These are phyloP conservation scores for Geotrichum phurueaensis DNA, from an alignment of 1,139 yeast genomes.

Conservation along the genomic window DNA sequence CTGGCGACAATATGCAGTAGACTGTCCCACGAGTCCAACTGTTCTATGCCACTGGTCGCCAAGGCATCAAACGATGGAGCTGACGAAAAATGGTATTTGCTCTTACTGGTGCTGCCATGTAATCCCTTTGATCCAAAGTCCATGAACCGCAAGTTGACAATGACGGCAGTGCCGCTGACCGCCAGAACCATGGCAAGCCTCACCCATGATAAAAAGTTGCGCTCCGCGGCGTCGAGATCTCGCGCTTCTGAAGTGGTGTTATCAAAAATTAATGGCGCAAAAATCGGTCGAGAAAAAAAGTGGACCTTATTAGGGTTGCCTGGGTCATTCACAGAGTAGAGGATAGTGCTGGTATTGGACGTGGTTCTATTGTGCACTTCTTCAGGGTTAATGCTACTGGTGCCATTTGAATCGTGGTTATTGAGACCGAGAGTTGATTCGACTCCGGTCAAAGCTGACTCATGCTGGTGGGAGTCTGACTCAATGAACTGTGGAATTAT, in stretches of 20 bases:
- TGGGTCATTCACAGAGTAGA: not conserved
- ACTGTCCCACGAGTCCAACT: not conserved
- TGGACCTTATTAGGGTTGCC: not conserved
- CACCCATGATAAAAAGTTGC: constrained; percentile 32
- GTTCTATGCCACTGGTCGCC: not conserved
- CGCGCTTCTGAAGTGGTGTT: constrained; percentile 35
- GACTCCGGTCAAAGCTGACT: not conserved
- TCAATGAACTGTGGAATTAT: not conserved
- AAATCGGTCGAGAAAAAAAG: constrained; percentile 24
- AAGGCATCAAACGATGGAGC: not conserved
- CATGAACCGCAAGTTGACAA: constrained; percentile 18
- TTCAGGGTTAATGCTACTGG: not conserved
- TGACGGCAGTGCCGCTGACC: constrained; percentile 30
- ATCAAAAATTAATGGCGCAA: constrained; percentile 24
- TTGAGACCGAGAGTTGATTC: not conserved
- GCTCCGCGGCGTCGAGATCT: constrained; percentile 34
- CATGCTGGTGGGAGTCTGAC: not conserved
- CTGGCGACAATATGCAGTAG: not conserved
- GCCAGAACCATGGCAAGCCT: constrained; percentile 27
- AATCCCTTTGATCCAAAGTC: not conserved
- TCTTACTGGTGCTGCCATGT: not conserved
- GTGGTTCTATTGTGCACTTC: not conserved
- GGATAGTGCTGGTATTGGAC: not conserved
- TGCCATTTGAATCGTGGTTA: not conserved
- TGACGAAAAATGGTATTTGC: not conserved